Percentiles rank a stretch among this genome's conserved stretches.
These are phyloP conservation scores for Aspergillus bridgeri DNA, from an alignment of 495 filamentous ascomycete species.

Conservation along the genomic window DNA sequence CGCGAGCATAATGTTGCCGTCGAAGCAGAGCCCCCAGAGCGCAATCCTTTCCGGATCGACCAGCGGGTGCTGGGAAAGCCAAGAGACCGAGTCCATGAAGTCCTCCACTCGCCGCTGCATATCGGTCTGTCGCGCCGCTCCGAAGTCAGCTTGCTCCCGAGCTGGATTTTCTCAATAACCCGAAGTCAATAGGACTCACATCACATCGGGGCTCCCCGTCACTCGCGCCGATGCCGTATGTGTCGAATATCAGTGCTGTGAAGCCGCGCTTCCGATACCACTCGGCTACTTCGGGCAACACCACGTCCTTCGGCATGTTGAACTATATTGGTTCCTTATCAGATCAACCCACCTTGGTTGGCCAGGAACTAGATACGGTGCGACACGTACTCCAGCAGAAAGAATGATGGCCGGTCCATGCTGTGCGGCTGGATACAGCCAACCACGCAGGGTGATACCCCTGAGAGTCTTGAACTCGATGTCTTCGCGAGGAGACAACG, in stretches of 20 bases:
- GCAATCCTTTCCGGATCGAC: neutral
- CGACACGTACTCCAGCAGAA: too few relatives aligned
- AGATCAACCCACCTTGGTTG: too few relatives aligned
- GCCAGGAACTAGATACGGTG: too few relatives aligned
- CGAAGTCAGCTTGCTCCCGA: neutral
- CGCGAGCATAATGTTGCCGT: neutral
- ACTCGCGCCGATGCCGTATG: neutral
- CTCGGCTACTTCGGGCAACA: neutral
- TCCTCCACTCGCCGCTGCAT: neutral
- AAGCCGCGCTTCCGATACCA: neutral
- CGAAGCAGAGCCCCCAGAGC: neutral
- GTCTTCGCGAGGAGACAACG: too few relatives aligned
- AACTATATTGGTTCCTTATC: too few relatives aligned
- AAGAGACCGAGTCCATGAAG: neutral
- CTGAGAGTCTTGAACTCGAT: too few relatives aligned
- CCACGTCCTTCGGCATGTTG: neutral
- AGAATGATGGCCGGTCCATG: too few relatives aligned
- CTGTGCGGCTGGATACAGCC: too few relatives aligned
- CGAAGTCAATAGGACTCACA: neutral
- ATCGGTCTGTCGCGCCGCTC: neutral
- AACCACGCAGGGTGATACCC: too few relatives aligned
- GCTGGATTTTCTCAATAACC: neutral
- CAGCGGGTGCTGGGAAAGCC: neutral
- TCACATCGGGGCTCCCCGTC: neutral
- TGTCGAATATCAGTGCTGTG: neutral